A percentile compares a stretch with the other conserved stretches of the same genome.
These are phyloP conservation scores for Pichia phayaonensis DNA, from an alignment of 805 yeast species.

Conservation along the genomic window DNA sequence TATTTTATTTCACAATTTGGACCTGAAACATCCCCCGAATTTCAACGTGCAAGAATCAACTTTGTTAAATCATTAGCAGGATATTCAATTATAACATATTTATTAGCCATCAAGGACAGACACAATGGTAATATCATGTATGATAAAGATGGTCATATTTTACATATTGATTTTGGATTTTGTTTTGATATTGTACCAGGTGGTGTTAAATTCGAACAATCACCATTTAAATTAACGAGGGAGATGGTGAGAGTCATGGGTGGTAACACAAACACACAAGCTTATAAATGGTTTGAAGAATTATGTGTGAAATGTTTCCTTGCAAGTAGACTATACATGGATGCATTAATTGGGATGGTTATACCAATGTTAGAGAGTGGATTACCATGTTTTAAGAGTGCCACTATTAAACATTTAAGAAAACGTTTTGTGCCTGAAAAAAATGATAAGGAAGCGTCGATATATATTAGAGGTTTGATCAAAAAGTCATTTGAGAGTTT, in stretches of 20 bases:
- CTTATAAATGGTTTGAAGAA: slow-evolving; percentile 91
- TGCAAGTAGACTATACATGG: slow-evolving; percentile 82
- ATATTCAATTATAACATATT: slow-evolving; percentile 82
- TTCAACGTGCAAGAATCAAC: slow-evolving; percentile 86
- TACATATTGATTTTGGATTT: slow-evolving; percentile 97
- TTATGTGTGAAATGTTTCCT: slow-evolving; percentile 88
- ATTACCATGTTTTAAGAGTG: slow-evolving; percentile 89
- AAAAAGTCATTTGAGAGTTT: slow-evolving; percentile 76
- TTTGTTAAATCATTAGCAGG: slow-evolving; percentile 93
- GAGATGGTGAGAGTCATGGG: slow-evolving; percentile 97
- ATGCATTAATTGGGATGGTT: slow-evolving; percentile 76
- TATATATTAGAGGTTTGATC: slow-evolving; percentile 66
- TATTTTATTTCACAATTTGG: slow-evolving; percentile 90
- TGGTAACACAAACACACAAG: slow-evolving; percentile 77
- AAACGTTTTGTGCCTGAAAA: slow-evolving; percentile 75
- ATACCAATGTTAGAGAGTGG: slow-evolving; percentile 93
- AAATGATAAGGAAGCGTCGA: slow-evolving; percentile 79
- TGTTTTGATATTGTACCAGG: slow-evolving; percentile 99
- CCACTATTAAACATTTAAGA: slow-evolving; percentile 72
- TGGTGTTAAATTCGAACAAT: slow-evolving; percentile 96
- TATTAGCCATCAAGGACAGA: slow-evolving; percentile 91
- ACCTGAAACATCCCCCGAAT: slow-evolving; percentile 83
- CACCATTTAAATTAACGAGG: slow-evolving; percentile 91
- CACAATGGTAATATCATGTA: slow-evolving; percentile 98
- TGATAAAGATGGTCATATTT: slow-evolving; percentile 87